Evolutionary conservation across 1,284 basidiomycete species (phyloP).

Genomic region (Irpex sp.): DNA sequence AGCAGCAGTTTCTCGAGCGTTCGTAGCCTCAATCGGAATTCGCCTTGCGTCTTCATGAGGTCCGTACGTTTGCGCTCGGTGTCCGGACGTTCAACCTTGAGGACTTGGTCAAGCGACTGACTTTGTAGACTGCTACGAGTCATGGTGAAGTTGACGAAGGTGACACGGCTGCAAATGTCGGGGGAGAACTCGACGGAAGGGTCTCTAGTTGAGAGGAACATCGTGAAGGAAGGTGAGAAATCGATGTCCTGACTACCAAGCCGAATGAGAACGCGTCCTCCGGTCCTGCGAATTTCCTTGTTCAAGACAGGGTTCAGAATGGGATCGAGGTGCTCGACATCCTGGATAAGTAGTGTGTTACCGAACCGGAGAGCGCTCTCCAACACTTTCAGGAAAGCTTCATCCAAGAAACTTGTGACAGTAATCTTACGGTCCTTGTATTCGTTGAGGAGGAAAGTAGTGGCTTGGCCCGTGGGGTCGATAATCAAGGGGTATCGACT

Average conservation of each 20-base stretch:
- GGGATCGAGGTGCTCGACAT: conserved; percentile 97
- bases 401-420: conserved; percentile 97
- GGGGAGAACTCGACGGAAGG: conserved; percentile 97
- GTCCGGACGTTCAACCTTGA: conserved; percentile 95
- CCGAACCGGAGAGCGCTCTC: conserved; percentile 99
- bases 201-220: conserved; percentile 98
- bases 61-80: conserved; percentile 97
- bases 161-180: conserved; percentile 97
- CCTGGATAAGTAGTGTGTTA: conserved; percentile 94
- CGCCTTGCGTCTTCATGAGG: conserved; percentile 97
- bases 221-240: conserved; percentile 97
- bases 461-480: conserved; percentile 98
- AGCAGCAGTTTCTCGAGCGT: conserved; percentile 92
- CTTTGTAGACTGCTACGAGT: conserved; percentile 97
- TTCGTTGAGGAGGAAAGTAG: conserved; percentile 89
- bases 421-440: conserved; percentile 97
- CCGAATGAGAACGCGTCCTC: conserved; percentile 95
- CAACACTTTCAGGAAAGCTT: conserved; percentile 96
- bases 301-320: conserved; percentile 98
- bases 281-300: conserved; percentile 91
- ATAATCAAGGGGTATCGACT: conserved; percentile 98
- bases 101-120: conserved; percentile 94
- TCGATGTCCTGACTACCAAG: conserved; percentile 99
- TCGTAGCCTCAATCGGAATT: conserved; percentile 90
- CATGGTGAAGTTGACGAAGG: conserved; percentile 99